Base-by-base conservation (phyloP, 495 filamentous ascomycete genomes). In the Aspergillus coremiiformis region DNA sequence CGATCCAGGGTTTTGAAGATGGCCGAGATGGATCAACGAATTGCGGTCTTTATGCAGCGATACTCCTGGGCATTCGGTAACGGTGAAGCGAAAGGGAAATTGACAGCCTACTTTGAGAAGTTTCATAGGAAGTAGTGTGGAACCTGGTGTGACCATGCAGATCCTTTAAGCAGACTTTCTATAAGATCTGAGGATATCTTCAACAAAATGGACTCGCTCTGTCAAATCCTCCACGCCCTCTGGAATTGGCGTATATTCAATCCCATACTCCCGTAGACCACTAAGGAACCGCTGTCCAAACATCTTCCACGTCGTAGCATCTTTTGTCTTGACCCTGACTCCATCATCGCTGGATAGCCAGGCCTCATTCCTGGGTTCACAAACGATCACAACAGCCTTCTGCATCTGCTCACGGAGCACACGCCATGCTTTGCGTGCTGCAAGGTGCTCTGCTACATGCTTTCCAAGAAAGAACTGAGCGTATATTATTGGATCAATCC, bases 71-170 rank as follows among this genome's bases (percentile, higher is more conserved):
- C 49, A 10, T 52, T 52, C 22, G 43, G 17, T 44, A 17, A 10
- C 3, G 49, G 49, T 9, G 26, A 15, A 39, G 24, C 49, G 2
- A 52, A 44, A 39, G 49, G 49, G 35, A 52, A 52, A 26, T 24
- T 52, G 39, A 44, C 39, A 10, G 49, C 49, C 24, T 52, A 52
- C 22, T 44, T 52, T 35, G 49, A 52, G 39, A 52, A 11, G 9
- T 27, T 32, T 12, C 23, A 15, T 12, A 8, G 39, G 17, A 26
- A 3, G 3, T 49, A 49, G 35, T 10, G n/a, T n/a, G n/a, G n/a
- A n/a, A n/a, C n/a, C 7, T 17, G 33, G 4, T 12, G 0, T 22
- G 20, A 23, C 1, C 20, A 43, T 12, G 19, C 46, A 48, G 5
- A 1, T 9, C n/a, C n/a, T n/a, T n/a, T n/a, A n/a, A n/a, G n/a